Percentiles rank a stretch among this genome's conserved stretches.
Conservation (phyloP, 768 basidiomycete genomes). For the Pleurotus djamor region DNA sequence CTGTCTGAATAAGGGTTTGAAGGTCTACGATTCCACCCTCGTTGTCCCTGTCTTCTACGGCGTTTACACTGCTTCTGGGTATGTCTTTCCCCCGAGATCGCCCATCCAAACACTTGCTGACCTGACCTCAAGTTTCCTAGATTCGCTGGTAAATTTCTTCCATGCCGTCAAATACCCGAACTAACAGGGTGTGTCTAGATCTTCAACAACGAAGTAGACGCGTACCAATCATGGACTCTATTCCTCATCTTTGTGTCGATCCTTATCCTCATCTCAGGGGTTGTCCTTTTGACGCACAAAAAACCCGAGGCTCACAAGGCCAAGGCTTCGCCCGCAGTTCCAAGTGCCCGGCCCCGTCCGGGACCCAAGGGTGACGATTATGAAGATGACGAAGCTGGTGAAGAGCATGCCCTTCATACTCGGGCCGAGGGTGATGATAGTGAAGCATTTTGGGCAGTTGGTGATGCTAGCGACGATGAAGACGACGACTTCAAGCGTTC, state of each 20-base stretch:
- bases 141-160: slow-evolving; percentile 40
- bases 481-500: slow-evolving; percentile 43
- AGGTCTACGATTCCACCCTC: slow-evolving; percentile 85
- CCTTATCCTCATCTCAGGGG: slow-evolving; percentile 82
- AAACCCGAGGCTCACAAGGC: slow-evolving; percentile 62
- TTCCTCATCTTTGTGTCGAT: slow-evolving; percentile 89
- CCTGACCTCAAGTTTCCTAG: slow-evolving; percentile 44
- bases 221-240: slow-evolving; percentile 88
- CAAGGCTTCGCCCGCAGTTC: slow-evolving; percentile 27
- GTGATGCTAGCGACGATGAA: slow-evolving; percentile 71
- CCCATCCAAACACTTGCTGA: neutral
- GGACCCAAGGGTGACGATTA: slow-evolving; percentile 13
- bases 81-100: neutral
- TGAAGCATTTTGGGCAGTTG: slow-evolving; percentile 66
- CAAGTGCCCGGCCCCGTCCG: slow-evolving; percentile 14
- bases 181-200: slow-evolving; percentile 28
- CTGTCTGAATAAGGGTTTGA: slow-evolving; percentile 87
- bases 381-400: slow-evolving; percentile 21
- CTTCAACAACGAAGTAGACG: slow-evolving; percentile 83
- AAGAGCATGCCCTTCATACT: slow-evolving; percentile 34
- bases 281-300: slow-evolving; percentile 92
- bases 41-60: slow-evolving; percentile 97
- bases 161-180: neutral
- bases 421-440: slow-evolving; percentile 31
- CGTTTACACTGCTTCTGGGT: slow-evolving; percentile 85